Percentiles rank a stretch among this genome's conserved stretches.
Conservation (phyloP, 371 early-diverging fungal species). For the Mitosporidium daphniae region DNA sequence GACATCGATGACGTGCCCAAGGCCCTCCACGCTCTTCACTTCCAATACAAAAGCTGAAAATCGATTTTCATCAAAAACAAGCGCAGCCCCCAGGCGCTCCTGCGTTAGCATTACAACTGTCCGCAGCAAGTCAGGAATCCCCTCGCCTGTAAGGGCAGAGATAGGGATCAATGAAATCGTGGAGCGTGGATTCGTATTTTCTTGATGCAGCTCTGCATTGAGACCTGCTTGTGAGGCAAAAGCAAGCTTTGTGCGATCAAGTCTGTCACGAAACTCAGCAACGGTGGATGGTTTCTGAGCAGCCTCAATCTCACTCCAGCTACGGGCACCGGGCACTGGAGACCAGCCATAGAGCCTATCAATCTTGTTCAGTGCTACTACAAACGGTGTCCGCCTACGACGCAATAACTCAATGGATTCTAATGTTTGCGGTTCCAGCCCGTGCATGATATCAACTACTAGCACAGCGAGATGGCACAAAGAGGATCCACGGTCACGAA, state of each 20-base stretch:
- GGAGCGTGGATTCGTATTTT: conserved; percentile 71
- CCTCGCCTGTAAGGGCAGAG: conserved; percentile 94
- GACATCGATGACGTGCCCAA: conserved; percentile 94
- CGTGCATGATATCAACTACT: conserved; percentile 98
- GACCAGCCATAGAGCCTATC: conserved; percentile 94
- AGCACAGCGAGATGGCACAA: conserved; percentile 98
- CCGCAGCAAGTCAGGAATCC: conserved; percentile 88
- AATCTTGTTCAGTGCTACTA: conserved; percentile 98
- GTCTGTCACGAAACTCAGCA: conserved; percentile 54
- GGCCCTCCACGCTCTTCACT: conserved; percentile 97
- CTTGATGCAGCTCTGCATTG: conserved; percentile 67
- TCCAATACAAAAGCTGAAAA: conserved; percentile 97
- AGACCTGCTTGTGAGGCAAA: conserved; percentile 94
- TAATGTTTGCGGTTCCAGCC: conserved; percentile 90
- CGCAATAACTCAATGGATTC: conserved; percentile 79
- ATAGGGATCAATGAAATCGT: conserved; percentile 94
- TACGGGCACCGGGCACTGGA: conserved; percentile 20
- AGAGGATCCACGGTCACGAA: conserved; percentile 86
- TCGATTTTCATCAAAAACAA: no score
- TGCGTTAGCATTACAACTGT: no score
- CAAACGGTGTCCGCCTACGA: conserved; percentile 86
- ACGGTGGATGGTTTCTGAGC: conserved; percentile 32
- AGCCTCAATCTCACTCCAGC: conserved; percentile 30
- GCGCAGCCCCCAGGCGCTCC: no score
- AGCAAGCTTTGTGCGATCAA: conserved; percentile 31